Percentiles rank a stretch among this genome's conserved stretches.
Conservation (phyloP, 495 filamentous ascomycete genomes). For the Terfezia boudieri region DNA sequence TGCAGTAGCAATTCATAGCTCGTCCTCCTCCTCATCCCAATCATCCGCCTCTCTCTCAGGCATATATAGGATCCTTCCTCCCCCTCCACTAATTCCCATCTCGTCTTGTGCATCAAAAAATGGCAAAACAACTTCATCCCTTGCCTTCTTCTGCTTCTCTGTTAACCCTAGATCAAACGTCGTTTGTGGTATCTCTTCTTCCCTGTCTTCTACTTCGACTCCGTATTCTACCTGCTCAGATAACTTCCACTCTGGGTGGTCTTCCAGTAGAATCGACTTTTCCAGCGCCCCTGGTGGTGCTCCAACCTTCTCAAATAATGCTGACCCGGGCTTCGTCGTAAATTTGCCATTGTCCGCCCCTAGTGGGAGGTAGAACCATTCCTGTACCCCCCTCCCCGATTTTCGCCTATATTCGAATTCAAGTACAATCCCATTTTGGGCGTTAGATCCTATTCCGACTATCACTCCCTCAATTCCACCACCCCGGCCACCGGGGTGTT, state of each 20-base stretch:
- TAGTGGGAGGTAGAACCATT: slow-evolving; percentile 49
- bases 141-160: slow-evolving; percentile 62
- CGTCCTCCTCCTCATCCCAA: slow-evolving; percentile 97
- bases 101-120: slow-evolving; percentile 88
- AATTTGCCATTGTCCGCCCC: slow-evolving; percentile 6
- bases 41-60: slow-evolving; percentile 84
- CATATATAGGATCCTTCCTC: slow-evolving; percentile 81
- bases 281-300: slow-evolving; percentile 16
- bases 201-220: slow-evolving; percentile 5
- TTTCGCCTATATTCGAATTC: slow-evolving; percentile 69
- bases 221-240: slow-evolving; percentile 18
- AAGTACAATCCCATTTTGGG: slow-evolving; percentile 38
- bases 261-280: slow-evolving; percentile 46
- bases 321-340: slow-evolving; percentile 4
- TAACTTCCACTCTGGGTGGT: slow-evolving; percentile 46
- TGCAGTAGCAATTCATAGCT: slow-evolving; percentile 28
- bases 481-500: slow-evolving; percentile 33
- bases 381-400: slow-evolving; percentile 52
- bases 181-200: slow-evolving; percentile 21
- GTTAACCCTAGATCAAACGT: slow-evolving; percentile 77
- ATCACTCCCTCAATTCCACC: slow-evolving; percentile 29
- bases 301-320: neutral
- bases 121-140: slow-evolving; percentile 75
- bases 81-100: slow-evolving; percentile 42
- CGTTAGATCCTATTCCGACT: slow-evolving; percentile 18